Evolutionary conservation across 2,329 filamentous ascomycete genomes (phyloP).

Genomic region (Gliomastix tumulicola): DNA sequence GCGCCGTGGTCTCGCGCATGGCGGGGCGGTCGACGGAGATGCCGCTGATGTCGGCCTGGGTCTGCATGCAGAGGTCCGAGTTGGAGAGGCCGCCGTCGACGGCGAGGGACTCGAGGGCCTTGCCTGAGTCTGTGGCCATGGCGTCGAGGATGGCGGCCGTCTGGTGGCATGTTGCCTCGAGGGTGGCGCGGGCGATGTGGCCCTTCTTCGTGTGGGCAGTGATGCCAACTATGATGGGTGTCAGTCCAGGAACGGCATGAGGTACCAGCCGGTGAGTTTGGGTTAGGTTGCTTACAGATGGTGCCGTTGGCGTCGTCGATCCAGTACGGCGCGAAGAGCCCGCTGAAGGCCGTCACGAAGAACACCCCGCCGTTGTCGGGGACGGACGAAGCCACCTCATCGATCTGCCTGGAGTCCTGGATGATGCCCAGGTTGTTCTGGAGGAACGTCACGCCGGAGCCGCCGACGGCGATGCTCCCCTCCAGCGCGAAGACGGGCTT

Average conservation of each 20-base stretch:
- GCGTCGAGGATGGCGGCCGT: conserved; percentile 76
- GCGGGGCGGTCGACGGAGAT: conserved; percentile 71
- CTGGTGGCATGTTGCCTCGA: conserved; percentile 78
- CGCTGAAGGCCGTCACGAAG: conserved; percentile 75
- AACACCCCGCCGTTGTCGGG: conserved; percentile 68
- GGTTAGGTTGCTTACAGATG: conserved; percentile 57
- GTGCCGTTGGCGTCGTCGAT: conserved; percentile 77
- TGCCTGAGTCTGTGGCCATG: conserved; percentile 75
- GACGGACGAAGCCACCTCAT: conserved; percentile 38
- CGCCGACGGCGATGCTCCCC: conserved; percentile 70
- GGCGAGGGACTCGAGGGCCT: conserved; percentile 62
- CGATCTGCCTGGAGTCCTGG: conserved; percentile 35
- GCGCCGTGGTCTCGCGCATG: conserved; percentile 78
- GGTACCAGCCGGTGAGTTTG: too few relatives aligned
- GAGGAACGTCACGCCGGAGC: conserved; percentile 66
- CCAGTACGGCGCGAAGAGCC: conserved; percentile 79
- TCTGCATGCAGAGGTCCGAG: conserved; percentile 71
- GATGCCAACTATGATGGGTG: conserved; percentile 58
- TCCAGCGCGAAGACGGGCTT: conserved; percentile 70
- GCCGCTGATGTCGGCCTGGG: conserved; percentile 72
- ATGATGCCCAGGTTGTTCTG: conserved; percentile 52
- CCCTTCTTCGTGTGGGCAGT: conserved; percentile 70
- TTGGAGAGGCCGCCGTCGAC: conserved; percentile 84
- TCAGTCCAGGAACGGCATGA: too few relatives aligned
- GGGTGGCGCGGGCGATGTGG: conserved; percentile 71